These are phyloP conservation scores for Cinnamomum chago DNA, from an alignment of 164 flowering plant species.

Conservation along the genomic window DNA sequence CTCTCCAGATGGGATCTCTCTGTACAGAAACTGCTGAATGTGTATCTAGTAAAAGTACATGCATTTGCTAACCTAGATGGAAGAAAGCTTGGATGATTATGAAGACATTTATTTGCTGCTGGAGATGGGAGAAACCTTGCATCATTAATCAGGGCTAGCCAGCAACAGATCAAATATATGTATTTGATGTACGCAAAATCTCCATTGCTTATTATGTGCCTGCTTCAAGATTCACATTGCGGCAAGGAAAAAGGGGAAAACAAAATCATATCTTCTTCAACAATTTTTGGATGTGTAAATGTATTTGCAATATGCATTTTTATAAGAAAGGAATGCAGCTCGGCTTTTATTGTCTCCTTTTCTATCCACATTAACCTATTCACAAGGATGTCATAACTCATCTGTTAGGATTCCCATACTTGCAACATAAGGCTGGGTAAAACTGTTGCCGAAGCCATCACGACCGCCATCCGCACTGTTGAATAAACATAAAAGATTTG, in stretches of 20 bases:
- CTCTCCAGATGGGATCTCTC: too few relatives aligned
- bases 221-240: not conserved
- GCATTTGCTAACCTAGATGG: too few relatives aligned
- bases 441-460: conserved; percentile 5
- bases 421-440: conserved; percentile 28
- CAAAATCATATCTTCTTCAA: not conserved
- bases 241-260: too few relatives aligned
- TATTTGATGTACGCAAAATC: not conserved
- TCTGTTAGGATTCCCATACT: conserved; percentile 24
- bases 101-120: too few relatives aligned
- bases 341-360: conserved; percentile 2
- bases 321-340: not conserved
- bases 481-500: conserved; percentile 31
- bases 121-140: too few relatives aligned
- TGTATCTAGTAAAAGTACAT: too few relatives aligned
- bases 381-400: conserved; percentile 2
- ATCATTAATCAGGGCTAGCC: too few relatives aligned
- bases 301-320: not conserved
- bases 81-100: too few relatives aligned
- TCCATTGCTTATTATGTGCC: not conserved
- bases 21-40: too few relatives aligned
- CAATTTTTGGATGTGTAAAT: not conserved
- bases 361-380: not conserved
- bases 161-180: too few relatives aligned
- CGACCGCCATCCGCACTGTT: conserved; percentile 43